Evolutionary conservation across 2,329 filamentous ascomycete genomes (phyloP).

Genomic region (Ceratocystis alfenasii): DNA sequence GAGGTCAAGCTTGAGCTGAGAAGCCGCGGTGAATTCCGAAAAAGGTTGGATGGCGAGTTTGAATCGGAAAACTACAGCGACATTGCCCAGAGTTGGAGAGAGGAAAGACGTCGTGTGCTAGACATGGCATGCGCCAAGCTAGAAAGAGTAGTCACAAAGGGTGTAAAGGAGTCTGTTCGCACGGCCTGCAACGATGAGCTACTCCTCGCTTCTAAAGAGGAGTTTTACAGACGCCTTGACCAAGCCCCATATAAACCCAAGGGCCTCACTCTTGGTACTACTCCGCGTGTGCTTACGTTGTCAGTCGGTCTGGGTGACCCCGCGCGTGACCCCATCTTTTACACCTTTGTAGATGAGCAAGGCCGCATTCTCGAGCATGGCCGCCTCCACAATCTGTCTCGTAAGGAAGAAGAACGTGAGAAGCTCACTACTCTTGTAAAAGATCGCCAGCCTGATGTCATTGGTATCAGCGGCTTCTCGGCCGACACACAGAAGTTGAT

Average conservation of each 20-base stretch:
- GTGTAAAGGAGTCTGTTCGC: constrained; percentile 86
- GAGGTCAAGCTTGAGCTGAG: constrained; percentile 72
- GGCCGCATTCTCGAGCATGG: constrained; percentile 81
- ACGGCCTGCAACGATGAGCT: constrained; percentile 90
- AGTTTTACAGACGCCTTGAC: constrained; percentile 79
- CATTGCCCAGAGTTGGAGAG: constrained; percentile 88
- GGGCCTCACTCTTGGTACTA: constrained; percentile 77
- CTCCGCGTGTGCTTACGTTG: constrained; percentile 73
- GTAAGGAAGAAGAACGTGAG: constrained; percentile 53
- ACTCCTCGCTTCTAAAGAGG: constrained; percentile 74
- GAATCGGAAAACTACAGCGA: constrained; percentile 93
- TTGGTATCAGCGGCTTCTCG: constrained; percentile 79
- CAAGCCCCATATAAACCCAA: constrained; percentile 94
- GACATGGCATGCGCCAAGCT: constrained; percentile 72
- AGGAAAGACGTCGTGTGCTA: constrained; percentile 71
- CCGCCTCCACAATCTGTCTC: constrained; percentile 67
- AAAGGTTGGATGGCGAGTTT: constrained; percentile 69
- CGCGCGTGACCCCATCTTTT: constrained; percentile 67
- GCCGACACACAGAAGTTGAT: constrained; percentile 77
- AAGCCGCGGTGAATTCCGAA: constrained; percentile 62
- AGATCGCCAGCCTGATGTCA: constrained; percentile 73
- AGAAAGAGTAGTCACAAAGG: constrained; percentile 72
- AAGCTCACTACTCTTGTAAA: constrained; percentile 69
- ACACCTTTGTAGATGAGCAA: constrained; percentile 89
- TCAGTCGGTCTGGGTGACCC: constrained; percentile 72